Conservation (phyloP, 1,139 yeast species). For the Yamadazyma diospyri region DNA sequence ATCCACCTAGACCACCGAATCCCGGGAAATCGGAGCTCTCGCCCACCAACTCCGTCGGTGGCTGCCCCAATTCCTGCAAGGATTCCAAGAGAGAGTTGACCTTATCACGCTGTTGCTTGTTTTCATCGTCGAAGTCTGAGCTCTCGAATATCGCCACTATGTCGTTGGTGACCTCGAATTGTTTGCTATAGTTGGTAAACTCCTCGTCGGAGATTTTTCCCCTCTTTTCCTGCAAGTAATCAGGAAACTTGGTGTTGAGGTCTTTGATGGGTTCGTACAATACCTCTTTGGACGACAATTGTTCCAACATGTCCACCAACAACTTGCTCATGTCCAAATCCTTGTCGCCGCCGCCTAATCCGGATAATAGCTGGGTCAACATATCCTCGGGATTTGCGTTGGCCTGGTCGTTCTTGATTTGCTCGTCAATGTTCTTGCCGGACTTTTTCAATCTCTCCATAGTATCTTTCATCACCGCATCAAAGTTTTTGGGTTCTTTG, state of each 20-base stretch:
- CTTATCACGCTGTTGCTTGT: slow-evolving; percentile 47
- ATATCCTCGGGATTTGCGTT: slow-evolving; percentile 55
- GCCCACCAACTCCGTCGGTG: slow-evolving; percentile 78
- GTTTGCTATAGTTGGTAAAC: slow-evolving; percentile 49
- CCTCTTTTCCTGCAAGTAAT: slow-evolving; percentile 52
- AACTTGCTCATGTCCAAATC: slow-evolving; percentile 59
- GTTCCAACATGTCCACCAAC: slow-evolving; percentile 74
- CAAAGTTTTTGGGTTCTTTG: slow-evolving; percentile 48
- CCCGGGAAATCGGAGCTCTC: slow-evolving; percentile 62
- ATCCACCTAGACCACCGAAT: slow-evolving; percentile 33
- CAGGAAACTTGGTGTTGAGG: slow-evolving; percentile 66
- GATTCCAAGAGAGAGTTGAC: slow-evolving; percentile 59
- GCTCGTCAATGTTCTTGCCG: slow-evolving; percentile 63
- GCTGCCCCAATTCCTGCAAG: slow-evolving; percentile 82
- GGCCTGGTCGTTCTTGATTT: slow-evolving; percentile 49
- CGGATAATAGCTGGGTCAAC: slow-evolving; percentile 52
- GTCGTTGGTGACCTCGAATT: slow-evolving; percentile 50
- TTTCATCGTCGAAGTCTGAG: slow-evolving; percentile 49
- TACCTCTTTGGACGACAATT: slow-evolving; percentile 81
- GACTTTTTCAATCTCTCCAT: slow-evolving; percentile 72
- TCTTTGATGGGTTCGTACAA: slow-evolving; percentile 88
- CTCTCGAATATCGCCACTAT: slow-evolving; percentile 59
- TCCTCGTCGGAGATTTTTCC: slow-evolving; percentile 45
- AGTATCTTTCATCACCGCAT: slow-evolving; percentile 76
- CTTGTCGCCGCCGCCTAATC: slow-evolving; percentile 45